Evolutionary conservation across 179 eudicot genomes (phyloP).

Genomic region (Pouteria campechiana): DNA sequence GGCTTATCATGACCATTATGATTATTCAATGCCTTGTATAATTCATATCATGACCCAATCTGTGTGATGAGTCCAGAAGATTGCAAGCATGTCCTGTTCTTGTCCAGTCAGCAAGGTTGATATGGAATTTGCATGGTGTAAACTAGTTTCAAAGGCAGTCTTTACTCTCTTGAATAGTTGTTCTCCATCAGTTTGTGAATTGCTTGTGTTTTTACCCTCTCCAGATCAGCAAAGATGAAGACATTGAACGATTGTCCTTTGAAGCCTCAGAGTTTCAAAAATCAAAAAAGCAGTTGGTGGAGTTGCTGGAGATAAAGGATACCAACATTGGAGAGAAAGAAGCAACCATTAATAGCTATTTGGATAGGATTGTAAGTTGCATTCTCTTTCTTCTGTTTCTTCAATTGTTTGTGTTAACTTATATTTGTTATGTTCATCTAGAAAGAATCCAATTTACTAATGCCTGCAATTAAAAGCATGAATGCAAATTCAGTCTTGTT

Average conservation of each 20-base stretch:
- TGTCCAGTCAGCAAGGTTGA: too few species aligned
- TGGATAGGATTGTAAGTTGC: constrained; percentile 61
- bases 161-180: too few species aligned
- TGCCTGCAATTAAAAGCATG: too few species aligned
- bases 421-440: background rate
- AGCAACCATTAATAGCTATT: constrained; percentile 50
- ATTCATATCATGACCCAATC: too few species aligned
- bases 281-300: constrained; percentile 83
- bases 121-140: too few species aligned
- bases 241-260: constrained; percentile 51
- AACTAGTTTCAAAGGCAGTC: too few species aligned
- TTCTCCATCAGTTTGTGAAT: background rate
- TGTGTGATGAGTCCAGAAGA: too few species aligned
- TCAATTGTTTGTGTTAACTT: background rate
- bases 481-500: too few species aligned
- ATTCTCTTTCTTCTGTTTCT: background rate
- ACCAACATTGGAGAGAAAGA: constrained; percentile 69
- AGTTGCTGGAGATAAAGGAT: constrained; percentile 62
- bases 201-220: background rate
- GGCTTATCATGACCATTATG: too few species aligned
- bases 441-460: too few species aligned
- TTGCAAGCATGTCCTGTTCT: too few species aligned
- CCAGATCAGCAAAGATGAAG: constrained; percentile 85
- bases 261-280: constrained; percentile 69
- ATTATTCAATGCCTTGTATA: too few species aligned